phyloP scores from a whole-genome alignment of 2,329 filamentous ascomycete genomes.

The Alternaria arbusti region DNA sequence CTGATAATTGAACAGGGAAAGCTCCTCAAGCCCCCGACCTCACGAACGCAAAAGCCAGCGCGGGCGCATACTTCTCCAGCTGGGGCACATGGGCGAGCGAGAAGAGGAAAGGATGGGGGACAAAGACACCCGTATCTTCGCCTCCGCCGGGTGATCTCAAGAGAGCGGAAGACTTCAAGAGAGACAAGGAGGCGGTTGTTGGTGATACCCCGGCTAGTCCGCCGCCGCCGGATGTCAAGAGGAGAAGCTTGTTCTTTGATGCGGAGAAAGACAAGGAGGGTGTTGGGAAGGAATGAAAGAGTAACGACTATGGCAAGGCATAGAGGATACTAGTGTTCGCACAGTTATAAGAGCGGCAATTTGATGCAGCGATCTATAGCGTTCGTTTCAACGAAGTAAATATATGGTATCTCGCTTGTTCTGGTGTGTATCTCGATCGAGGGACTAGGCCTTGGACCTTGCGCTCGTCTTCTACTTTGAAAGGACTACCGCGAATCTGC shows the following conservation, averaged over 20 bases:
- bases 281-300: neutral
- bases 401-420: neutral
- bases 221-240: constrained; percentile 6
- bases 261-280: constrained; percentile 17
- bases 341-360: neutral
- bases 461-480: too few species aligned
- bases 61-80: constrained; percentile 68
- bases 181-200: constrained; percentile 21
- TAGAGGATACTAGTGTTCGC: neutral
- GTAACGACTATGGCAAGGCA: neutral
- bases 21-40: constrained; percentile 55
- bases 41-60: constrained; percentile 62
- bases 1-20: constrained; percentile 27
- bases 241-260: constrained; percentile 27
- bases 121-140: constrained; percentile 31
- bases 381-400: neutral
- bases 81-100: constrained; percentile 74
- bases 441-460: neutral
- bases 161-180: constrained; percentile 35
- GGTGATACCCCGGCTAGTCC: constrained; percentile 2
- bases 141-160: constrained; percentile 33
- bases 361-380: neutral
- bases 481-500: too few species aligned
- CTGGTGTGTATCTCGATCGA: neutral
- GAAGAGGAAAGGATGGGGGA: constrained; percentile 63